Evolutionary conservation across 2,329 filamentous ascomycete genomes (phyloP).

Genomic region (Talaromyces sp.): DNA sequence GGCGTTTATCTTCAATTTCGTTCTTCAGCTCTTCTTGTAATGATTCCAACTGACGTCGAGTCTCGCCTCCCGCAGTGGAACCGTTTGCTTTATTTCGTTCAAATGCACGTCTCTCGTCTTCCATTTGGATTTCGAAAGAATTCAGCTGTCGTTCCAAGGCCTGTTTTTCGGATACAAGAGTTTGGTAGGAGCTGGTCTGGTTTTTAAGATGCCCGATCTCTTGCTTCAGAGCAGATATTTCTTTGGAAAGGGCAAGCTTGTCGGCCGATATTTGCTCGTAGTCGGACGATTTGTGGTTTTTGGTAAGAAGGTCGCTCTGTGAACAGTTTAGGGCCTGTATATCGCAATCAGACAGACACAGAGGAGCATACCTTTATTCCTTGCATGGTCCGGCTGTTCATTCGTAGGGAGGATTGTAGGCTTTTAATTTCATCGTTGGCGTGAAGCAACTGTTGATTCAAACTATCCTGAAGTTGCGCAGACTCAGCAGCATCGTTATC

Average conservation of each 20-base stretch:
- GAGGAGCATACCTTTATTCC: conserved; percentile 47
- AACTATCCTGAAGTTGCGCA: conserved; percentile 35
- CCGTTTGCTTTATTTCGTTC: conserved; percentile 50
- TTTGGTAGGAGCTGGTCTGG: conserved; percentile 59
- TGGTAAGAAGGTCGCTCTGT: conserved; percentile 66
- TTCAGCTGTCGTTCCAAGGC: conserved; percentile 73
- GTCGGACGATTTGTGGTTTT: conserved; percentile 64
- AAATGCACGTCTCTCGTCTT: conserved; percentile 70
- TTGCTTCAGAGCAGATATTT: conserved; percentile 55
- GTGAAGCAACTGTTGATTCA: conserved; percentile 45
- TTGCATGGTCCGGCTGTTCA: conserved; percentile 51
- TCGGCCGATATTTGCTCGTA: conserved; percentile 66
- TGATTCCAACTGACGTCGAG: conserved; percentile 42
- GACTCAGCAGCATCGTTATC: conserved; percentile 53
- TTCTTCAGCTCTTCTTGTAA: conserved; percentile 48
- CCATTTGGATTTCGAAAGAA: conserved; percentile 73
- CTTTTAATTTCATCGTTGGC: conserved; percentile 43
- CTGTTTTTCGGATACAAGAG: conserved; percentile 71
- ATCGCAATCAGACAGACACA: neutral
- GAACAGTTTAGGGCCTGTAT: conserved; percentile 16
- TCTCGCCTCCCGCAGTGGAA: conserved; percentile 35
- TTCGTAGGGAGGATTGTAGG: conserved; percentile 34
- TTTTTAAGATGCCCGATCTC: conserved; percentile 60
- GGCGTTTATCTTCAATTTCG: conserved; percentile 46
- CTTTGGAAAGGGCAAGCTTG: conserved; percentile 58